A percentile compares a stretch with the other conserved stretches of the same genome.
Conservation (phyloP, 2,329 filamentous ascomycete species). For the Calonectria naviculata region DNA sequence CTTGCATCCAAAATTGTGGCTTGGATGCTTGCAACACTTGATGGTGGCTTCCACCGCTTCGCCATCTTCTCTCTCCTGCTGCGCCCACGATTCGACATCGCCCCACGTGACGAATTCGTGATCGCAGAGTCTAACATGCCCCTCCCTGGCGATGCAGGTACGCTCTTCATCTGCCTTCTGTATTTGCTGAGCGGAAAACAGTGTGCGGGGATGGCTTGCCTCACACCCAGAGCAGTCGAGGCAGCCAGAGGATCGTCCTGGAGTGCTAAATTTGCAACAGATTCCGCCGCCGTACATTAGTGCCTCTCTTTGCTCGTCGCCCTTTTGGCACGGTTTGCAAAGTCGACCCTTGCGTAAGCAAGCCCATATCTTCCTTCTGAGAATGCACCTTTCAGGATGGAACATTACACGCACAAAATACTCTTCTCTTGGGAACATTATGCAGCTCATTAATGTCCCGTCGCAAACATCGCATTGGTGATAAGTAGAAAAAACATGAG, state of each 20-base stretch:
- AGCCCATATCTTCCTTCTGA: not conserved
- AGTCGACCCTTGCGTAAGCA: not conserved
- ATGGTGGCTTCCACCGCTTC: not conserved
- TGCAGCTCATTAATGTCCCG: not conserved
- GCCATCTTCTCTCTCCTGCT: not conserved
- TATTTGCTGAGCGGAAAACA: not conserved
- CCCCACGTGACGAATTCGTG: not conserved
- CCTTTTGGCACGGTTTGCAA: not conserved
- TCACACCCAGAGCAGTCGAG: not conserved
- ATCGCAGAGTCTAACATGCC: not conserved
- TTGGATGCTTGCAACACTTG: not conserved
- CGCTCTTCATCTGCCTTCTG: not conserved
- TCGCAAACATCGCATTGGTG: not conserved
- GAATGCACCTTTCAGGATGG: not conserved
- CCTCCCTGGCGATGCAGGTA: not conserved
- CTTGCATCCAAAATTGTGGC: not conserved
- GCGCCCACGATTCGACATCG: not conserved
- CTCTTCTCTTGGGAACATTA: not conserved
- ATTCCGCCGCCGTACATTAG: not conserved
- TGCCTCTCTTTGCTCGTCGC: not conserved
- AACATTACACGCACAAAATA: not conserved
- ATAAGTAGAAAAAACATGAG: not conserved
- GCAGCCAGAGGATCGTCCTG: not conserved
- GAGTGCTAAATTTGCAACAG: not conserved
- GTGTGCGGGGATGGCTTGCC: not conserved